These are phyloP conservation scores for Blastocrithidia nonstop DNA, from an alignment of 208 protist species.

Conservation along the genomic window DNA sequence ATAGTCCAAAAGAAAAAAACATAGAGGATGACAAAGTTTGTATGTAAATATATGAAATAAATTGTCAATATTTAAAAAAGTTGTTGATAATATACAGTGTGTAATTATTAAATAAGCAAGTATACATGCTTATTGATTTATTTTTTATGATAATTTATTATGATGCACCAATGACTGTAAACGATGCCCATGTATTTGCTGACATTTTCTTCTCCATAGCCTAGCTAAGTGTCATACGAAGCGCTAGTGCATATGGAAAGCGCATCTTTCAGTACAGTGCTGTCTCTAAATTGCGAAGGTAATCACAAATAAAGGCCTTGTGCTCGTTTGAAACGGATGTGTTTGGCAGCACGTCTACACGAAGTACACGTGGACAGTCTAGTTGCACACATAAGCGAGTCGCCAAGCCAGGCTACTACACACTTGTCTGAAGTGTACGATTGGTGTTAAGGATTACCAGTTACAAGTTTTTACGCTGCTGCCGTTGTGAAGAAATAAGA, in stretches of 20 bases:
- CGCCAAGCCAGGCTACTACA: slow-evolving; percentile 21
- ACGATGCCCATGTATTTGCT: slow-evolving; percentile 36
- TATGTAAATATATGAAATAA: too few species aligned
- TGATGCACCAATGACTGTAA: slow-evolving; percentile 60
- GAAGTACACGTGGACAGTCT: slow-evolving; percentile 49
- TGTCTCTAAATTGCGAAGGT: slow-evolving; percentile 22
- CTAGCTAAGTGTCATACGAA: slow-evolving; percentile 39
- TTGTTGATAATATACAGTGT: too few species aligned
- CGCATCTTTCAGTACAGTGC: slow-evolving; percentile 24
- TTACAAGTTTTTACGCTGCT: slow-evolving; percentile 1
- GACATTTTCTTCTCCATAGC: slow-evolving; percentile 14
- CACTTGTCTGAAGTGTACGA: slow-evolving; percentile 13
- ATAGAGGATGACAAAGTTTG: too few species aligned
- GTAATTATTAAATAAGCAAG: not conserved
- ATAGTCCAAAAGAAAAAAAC: too few species aligned
- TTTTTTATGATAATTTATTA: slow-evolving; percentile 9
- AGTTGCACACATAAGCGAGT: slow-evolving; percentile 46
- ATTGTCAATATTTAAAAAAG: too few species aligned
- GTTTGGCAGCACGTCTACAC: slow-evolving; percentile 30
- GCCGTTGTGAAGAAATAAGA: not conserved
- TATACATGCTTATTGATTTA: slow-evolving; percentile 1
- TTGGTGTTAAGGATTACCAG: slow-evolving; percentile 32
- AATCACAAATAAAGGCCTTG: slow-evolving; percentile 31
- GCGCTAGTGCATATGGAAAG: slow-evolving; percentile 54
- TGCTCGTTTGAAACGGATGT: slow-evolving; percentile 26